These are phyloP conservation scores for Lojkania enalia DNA, from an alignment of 2,329 filamentous ascomycete species.

Conservation along the genomic window DNA sequence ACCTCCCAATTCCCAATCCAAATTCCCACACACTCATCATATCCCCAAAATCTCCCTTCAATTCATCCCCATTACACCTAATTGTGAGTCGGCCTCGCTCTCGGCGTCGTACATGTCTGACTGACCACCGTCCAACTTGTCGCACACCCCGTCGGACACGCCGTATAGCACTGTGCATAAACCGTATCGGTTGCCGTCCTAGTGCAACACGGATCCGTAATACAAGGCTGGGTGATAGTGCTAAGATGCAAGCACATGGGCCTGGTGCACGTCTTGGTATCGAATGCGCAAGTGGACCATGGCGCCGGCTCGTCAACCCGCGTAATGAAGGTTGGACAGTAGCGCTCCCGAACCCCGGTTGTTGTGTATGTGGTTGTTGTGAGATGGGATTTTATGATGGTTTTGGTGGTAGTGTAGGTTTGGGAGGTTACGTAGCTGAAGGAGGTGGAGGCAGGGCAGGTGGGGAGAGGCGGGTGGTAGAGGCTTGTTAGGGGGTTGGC, in stretches of 20 bases:
- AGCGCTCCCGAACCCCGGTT: constrained; percentile 9
- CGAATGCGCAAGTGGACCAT: constrained; percentile 19
- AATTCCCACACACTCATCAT: too few species aligned
- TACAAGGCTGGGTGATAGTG: constrained; percentile 21
- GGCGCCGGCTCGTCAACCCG: constrained; percentile 19
- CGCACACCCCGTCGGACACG: constrained; percentile 20
- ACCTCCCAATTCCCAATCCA: too few species aligned
- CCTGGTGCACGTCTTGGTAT: constrained; percentile 14
- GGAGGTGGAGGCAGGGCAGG: constrained; percentile 18
- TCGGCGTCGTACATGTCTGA: constrained; percentile 3
- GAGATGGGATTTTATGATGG: constrained; percentile 6
- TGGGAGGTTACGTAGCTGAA: neutral
- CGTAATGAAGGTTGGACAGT: constrained; percentile 21
- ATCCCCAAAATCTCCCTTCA: neutral
- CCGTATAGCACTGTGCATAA: too few species aligned
- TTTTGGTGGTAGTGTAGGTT: constrained; percentile 2
- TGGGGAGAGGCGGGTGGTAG: constrained; percentile 5
- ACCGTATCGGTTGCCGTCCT: constrained; percentile 20
- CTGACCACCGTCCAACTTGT: constrained; percentile 17
- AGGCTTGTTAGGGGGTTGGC: too few species aligned
- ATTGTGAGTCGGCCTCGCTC: neutral
- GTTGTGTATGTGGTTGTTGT: constrained; percentile 15
- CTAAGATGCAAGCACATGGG: constrained; percentile 13
- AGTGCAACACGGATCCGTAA: constrained; percentile 19
- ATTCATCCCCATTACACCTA: neutral